phyloP scores from a whole-genome alignment of 257 asterid species.

The Gynochthodes officinalis region DNA sequence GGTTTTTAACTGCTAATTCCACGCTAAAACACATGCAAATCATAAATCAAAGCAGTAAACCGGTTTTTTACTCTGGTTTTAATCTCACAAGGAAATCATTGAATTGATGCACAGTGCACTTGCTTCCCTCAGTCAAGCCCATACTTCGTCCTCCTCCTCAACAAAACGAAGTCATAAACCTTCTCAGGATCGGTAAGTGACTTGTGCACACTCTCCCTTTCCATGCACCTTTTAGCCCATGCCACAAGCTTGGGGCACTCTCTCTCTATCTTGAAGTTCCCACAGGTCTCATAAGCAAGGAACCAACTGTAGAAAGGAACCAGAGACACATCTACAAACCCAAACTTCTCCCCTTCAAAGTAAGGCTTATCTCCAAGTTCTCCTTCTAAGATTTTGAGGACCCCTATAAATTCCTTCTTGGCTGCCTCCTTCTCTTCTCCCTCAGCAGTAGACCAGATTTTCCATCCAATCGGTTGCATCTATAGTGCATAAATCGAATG shows the following conservation, averaged over 20 bases:
- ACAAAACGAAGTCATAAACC: constrained; percentile 23
- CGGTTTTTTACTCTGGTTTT: too few relatives aligned
- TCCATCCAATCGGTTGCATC: neutral
- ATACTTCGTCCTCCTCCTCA: constrained; percentile 21
- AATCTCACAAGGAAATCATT: too few relatives aligned
- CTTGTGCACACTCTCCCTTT: constrained; percentile 29
- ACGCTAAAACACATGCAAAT: too few relatives aligned
- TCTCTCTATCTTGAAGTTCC: constrained; percentile 25
- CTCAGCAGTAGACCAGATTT: neutral
- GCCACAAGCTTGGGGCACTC: constrained; percentile 31
- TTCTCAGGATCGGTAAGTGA: constrained; percentile 32
- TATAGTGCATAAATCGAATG: too few relatives aligned
- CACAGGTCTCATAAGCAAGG: constrained; percentile 16
- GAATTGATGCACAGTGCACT: too few relatives aligned
- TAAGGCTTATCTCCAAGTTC: too few relatives aligned
- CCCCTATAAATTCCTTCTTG: constrained; percentile 17
- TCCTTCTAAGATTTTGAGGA: constrained; percentile 5
- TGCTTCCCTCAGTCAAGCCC: too few relatives aligned
- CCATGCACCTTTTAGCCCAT: constrained; percentile 41
- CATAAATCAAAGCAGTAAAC: too few relatives aligned
- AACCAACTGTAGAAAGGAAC: constrained; percentile 22
- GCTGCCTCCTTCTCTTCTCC: constrained; percentile 16
- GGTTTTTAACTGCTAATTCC: too few relatives aligned
- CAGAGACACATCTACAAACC: too few relatives aligned
- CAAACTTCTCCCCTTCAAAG: too few relatives aligned